Base-by-base conservation (phyloP, 768 basidiomycete genomes). In the Pholiota molesta region DNA sequence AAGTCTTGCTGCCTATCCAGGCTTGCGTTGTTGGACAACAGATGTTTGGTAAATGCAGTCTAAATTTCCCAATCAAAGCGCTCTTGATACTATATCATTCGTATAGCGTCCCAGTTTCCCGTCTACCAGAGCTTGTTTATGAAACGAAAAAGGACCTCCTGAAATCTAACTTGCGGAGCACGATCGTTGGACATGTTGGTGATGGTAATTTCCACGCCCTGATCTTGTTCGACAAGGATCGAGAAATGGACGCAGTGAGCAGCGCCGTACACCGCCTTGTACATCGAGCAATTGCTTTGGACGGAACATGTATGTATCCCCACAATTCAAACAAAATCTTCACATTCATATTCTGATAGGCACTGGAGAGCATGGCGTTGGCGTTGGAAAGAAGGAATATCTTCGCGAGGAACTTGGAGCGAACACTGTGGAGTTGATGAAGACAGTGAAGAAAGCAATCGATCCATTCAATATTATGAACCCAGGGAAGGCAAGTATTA, bases 311-410 rank as follows among this genome's bases (percentile, higher is more conserved):
- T 89, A 64, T 64, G 87, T 74, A 19, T 33, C 45, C 16, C 29
- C 26, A 19, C 40, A 40, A n/a, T 3, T 33, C 6, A 33, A 35
- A 26, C 44, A 26, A 11, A 31, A 37, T 21, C 7, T 17, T 33
- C 45, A 55, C 6, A 29, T 23, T 31, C 31, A 64, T 17, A 49
- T 33, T 28, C 33, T 51, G 28, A 57, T 57, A 92, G 89, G 89
- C 66, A 92, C 90, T 3, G 92, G 92, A 9, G 93, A 95, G 72
- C 94, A 95, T 72, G 94, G 94, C 0, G 89, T 95, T 14, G 94
- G 94, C 1, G 74, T 95, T 7, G 94, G 94, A 10, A 95, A 95
- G 78, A 90, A 86, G 67, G 85, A 90, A 68, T 97, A 92, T 73
- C 83, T 98, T 2, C 72, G 77, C 17, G 82, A 88, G n/a, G 96